phyloP scores from a whole-genome alignment of 768 basidiomycete species.

The Mycena sanguinolenta region DNA sequence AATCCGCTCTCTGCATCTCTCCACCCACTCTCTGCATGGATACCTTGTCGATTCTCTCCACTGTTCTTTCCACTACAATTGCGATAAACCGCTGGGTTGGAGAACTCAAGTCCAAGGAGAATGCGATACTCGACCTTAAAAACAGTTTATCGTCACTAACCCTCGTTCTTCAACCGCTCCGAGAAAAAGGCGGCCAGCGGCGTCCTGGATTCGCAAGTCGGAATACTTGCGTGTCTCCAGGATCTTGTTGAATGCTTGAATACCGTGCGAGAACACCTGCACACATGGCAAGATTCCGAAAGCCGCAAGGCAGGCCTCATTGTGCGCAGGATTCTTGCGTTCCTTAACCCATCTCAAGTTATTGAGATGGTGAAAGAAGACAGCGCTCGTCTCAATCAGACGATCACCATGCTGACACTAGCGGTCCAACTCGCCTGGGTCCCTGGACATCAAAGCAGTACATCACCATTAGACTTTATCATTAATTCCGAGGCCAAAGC shows the following conservation, averaged over 20 bases:
- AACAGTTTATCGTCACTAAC: constrained; percentile 11
- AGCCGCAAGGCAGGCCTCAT: constrained; percentile 4
- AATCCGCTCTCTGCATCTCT: no score
- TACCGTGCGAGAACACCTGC: constrained; percentile 17
- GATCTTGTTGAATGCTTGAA: constrained; percentile 16
- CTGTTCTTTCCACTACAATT: constrained; percentile 27
- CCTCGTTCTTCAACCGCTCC: constrained; percentile 21
- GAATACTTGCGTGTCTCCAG: constrained; percentile 22
- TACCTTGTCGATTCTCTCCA: constrained; percentile 25
- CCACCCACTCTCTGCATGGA: constrained; percentile 3
- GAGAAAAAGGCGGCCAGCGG: constrained; percentile 20
- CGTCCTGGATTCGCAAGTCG: constrained; percentile 16
- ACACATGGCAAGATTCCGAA: constrained; percentile 26
- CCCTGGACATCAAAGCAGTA: neutral
- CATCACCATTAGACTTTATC: constrained; percentile 16
- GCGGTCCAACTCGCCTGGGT: constrained; percentile 26
- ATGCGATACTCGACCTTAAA: constrained; percentile 20
- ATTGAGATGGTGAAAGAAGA: constrained; percentile 18
- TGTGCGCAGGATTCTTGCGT: constrained; percentile 20
- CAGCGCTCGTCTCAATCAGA: constrained; percentile 3
- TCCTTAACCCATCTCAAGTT: constrained; percentile 24
- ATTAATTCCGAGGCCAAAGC: constrained; percentile 5
- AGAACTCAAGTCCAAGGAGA: constrained; percentile 23
- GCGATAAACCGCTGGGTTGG: constrained; percentile 17
- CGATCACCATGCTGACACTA: constrained; percentile 9